Evolutionary conservation across 2,329 filamentous ascomycete genomes (phyloP), one percentile per base, ranked within the genome.

Genomic region (Paramyrothecium sp.): DNA sequence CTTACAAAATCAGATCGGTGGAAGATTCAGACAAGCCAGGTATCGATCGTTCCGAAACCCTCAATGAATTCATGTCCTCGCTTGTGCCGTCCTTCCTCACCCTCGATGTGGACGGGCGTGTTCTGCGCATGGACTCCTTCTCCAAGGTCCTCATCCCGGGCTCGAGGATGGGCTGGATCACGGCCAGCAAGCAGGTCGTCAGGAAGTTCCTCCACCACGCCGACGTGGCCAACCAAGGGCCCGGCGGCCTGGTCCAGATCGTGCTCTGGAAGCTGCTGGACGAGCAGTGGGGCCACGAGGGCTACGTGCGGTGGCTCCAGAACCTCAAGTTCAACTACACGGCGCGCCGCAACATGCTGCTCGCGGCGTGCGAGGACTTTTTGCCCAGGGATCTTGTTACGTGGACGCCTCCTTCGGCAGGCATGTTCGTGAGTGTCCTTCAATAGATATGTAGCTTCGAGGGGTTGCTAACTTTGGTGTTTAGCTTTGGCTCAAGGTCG

Each of bases 211-310:
- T 86, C 58, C 86, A 88, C 44, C 89, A 93, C 73, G 85, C 86
- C 60, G 92, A 96, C 73, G 83, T 87, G 41, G 88, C 85, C 26
- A 90, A 86, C 33, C 92, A 97, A 71, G 90, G 89, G 38, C 91
- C 93, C 0, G 86, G 84, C 53, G 92, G 93, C 33, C 81, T 95
- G 63, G 85, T 88, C 0, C 92, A 96, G 75, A 78, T 92, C 13
- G 77, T 91, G 8, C 76, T 97, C 54, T 92, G 88, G 78, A 93
- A 94, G 75, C 79, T 97, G 26, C 79, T 97, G 2, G 92, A 97
- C 61, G 90, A 95, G 72, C 84, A 86, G 57, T 97, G 92, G 92
- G 92, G 92, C 30, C 93, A 97, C 68, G 79, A 82, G n/a, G 92
- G 91, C 2, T 97, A 93, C 69, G 73, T 97, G 22, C 81, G 88